Conservation (phyloP, 179 eudicot genomes). For the Silene vulgaris region DNA sequence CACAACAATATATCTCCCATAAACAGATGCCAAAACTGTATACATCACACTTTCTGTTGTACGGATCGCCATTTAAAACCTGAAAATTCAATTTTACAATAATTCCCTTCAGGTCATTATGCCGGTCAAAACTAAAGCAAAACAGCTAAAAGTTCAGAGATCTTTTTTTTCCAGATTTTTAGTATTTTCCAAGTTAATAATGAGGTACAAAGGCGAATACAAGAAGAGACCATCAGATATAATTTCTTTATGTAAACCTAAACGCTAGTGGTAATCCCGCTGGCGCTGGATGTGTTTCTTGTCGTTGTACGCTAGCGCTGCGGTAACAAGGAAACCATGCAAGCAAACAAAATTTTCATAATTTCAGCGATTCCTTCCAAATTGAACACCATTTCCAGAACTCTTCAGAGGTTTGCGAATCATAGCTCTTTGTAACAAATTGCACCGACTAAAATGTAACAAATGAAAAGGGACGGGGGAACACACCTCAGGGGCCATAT, state of each 20-base stretch:
- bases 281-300: not conserved
- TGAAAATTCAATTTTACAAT: slow-evolving; percentile 26
- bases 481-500: slow-evolving; percentile 97
- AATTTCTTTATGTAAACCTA: not conserved
- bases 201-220: no score
- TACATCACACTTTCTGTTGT: slow-evolving; percentile 91
- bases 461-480: slow-evolving; percentile 4
- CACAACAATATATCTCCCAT: slow-evolving; percentile 97
- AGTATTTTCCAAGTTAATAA: not conserved
- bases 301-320: not conserved
- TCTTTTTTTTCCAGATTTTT: not conserved
- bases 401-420: not conserved
- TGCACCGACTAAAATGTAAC: not conserved
- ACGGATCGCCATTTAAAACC: slow-evolving; percentile 93
- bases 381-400: not conserved
- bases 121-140: not conserved
- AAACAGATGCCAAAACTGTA: slow-evolving; percentile 95
- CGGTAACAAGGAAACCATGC: not conserved
- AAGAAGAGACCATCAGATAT: not conserved
- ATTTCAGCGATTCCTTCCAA: not conserved
- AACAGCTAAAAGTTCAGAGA: not conserved
- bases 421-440: not conserved
- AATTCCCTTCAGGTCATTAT: slow-evolving; percentile 1
- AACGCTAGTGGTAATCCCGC: not conserved
- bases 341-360: not conserved